These are phyloP conservation scores for Botryotinia calthae DNA, from an alignment of 2,329 filamentous ascomycete species.

Conservation along the genomic window DNA sequence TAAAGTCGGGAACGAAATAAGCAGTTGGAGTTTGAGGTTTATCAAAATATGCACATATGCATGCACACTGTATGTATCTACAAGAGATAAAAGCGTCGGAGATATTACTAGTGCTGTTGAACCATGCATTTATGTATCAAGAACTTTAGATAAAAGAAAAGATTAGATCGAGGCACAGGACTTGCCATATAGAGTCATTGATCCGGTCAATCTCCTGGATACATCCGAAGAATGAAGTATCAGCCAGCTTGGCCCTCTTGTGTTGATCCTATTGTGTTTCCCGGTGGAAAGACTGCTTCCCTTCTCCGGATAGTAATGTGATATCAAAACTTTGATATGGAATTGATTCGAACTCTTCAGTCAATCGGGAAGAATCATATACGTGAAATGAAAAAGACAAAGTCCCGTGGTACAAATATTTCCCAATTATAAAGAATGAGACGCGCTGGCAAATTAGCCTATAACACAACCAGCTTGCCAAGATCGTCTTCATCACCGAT, in stretches of 20 bases:
- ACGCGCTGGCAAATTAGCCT: background rate
- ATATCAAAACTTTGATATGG: conserved; percentile 5
- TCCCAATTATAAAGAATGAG: background rate
- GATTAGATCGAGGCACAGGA: background rate
- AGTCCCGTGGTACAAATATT: background rate
- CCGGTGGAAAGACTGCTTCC: conserved; percentile 3
- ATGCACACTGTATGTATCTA: background rate
- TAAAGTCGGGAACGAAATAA: background rate
- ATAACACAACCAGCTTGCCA: background rate
- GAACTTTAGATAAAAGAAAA: background rate
- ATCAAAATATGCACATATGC: conserved; percentile 2
- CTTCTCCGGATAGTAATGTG: background rate
- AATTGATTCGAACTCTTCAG: background rate
- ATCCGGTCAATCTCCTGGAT: background rate
- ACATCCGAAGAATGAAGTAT: background rate
- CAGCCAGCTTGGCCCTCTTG: background rate
- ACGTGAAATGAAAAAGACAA: background rate
- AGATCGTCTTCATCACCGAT: background rate
- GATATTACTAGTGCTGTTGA: background rate
- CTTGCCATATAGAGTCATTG: background rate
- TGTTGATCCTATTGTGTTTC: background rate
- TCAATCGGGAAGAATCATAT: background rate
- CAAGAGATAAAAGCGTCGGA: background rate
- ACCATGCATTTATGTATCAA: background rate
- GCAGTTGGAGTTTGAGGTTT: background rate